Conservation (phyloP, 2,329 filamentous ascomycete species). For the Sclerotinia borealis region DNA sequence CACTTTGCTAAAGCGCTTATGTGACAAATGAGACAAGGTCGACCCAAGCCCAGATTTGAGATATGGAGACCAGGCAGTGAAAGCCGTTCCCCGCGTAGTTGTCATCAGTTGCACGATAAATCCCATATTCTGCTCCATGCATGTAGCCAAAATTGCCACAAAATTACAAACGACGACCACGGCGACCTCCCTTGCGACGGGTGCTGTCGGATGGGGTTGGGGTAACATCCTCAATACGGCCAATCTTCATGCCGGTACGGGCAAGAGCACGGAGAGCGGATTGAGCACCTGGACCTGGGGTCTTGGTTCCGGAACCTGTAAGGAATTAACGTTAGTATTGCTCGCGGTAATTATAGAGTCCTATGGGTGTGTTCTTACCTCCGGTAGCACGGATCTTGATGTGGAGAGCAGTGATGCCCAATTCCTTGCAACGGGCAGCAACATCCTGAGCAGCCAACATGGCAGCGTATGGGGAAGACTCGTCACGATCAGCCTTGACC, state of each 20-base stretch:
- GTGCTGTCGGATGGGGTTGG: slow-evolving; percentile 99
- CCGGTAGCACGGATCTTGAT: slow-evolving; percentile 99
- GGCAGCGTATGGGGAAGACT: slow-evolving; percentile 98
- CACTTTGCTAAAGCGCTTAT: slow-evolving; percentile 33
- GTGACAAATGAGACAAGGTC: slow-evolving; percentile 41
- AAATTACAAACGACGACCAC: slow-evolving; percentile 98
- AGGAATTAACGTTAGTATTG: slow-evolving; percentile 11
- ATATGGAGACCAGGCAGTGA: slow-evolving; percentile 57
- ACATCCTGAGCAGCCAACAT: slow-evolving; percentile 99
- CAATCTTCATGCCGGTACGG: slow-evolving; percentile 99
- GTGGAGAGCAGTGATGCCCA: slow-evolving; percentile 92
- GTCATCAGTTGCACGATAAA: slow-evolving; percentile 55
- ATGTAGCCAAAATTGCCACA: slow-evolving; percentile 6
- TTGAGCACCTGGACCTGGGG: slow-evolving; percentile 97
- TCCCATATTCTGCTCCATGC: slow-evolving; percentile 32
- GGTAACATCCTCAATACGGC: slow-evolving; percentile 98
- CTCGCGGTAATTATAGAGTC: not conserved
- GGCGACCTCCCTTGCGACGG: slow-evolving; percentile 99
- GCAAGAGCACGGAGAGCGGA: slow-evolving; percentile 97
- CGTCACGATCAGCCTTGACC: slow-evolving; percentile 99
- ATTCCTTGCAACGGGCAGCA: slow-evolving; percentile 79
- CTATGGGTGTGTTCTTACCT: slow-evolving; percentile 49
- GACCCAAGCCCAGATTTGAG: slow-evolving; percentile 27
- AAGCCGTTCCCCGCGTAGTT: slow-evolving; percentile 67
- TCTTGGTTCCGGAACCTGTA: slow-evolving; percentile 97